phyloP scores from a whole-genome alignment of 495 filamentous ascomycete genomes.

The Aspergillus affinis region DNA sequence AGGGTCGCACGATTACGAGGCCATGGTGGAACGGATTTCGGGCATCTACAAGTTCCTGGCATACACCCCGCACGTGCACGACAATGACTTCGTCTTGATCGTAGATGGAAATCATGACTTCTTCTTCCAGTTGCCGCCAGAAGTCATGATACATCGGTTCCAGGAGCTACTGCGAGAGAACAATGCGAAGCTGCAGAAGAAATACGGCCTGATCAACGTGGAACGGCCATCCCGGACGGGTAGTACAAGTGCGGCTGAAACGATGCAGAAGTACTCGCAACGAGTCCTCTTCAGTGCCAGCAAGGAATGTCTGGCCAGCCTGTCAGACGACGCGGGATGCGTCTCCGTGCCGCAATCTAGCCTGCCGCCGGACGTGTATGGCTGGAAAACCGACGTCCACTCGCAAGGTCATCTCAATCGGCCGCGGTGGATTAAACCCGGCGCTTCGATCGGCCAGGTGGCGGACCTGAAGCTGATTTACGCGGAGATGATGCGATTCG shows the following conservation, averaged over 20 bases:
- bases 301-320: conserved; percentile 54
- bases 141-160: conserved; percentile 57
- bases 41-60: conserved; percentile 55
- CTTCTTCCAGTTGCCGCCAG: conserved; percentile 62
- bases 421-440: conserved; percentile 53
- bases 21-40: conserved; percentile 45
- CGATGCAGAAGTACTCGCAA: conserved; percentile 52
- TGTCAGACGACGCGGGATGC: conserved; percentile 50
- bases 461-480: conserved; percentile 53
- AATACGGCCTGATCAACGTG: conserved; percentile 46
- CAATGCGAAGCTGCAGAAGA: conserved; percentile 45
- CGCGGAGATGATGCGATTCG: conserved; percentile 41
- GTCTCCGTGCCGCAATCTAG: conserved; percentile 54
- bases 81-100: conserved; percentile 61
- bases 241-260: conserved; percentile 22
- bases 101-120: conserved; percentile 53
- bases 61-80: conserved; percentile 45
- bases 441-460: conserved; percentile 52
- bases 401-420: conserved; percentile 41
- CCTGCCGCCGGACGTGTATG: conserved; percentile 58
- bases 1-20: conserved; percentile 33
- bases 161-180: conserved; percentile 48
- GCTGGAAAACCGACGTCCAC: conserved; percentile 50
- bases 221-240: conserved; percentile 21
- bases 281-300: conserved; percentile 60